Percentiles rank a stretch among this genome's conserved stretches.
These are phyloP conservation scores for Penstemon davidsonii DNA, from an alignment of 257 asterid species.

Conservation along the genomic window DNA sequence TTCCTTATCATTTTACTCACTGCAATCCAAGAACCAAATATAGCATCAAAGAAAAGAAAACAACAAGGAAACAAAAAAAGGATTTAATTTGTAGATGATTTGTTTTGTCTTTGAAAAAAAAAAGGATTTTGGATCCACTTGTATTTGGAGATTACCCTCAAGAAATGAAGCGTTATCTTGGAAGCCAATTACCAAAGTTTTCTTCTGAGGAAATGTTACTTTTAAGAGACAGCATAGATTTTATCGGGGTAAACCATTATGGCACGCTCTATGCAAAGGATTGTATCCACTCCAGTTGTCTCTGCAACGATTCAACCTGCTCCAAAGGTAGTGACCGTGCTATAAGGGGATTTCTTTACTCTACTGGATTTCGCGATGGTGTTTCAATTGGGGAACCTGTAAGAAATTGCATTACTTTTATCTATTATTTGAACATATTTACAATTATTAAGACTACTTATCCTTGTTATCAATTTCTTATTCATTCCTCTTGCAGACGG, in stretches of 20 bases:
- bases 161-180: conserved; percentile 70
- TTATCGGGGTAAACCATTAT: conserved; percentile 74
- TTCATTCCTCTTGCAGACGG: conserved; percentile 46
- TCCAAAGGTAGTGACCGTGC: conserved; percentile 52
- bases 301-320: conserved; percentile 46
- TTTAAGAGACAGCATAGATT: conserved; percentile 58
- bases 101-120: background rate
- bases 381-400: conserved; percentile 76
- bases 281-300: conserved; percentile 54
- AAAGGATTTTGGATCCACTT: conserved; percentile 65
- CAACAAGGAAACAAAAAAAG: background rate
- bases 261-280: conserved; percentile 66
- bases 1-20: no score
- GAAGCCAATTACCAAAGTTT: conserved; percentile 56
- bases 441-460: background rate
- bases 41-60: background rate
- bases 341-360: conserved; percentile 51
- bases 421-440: background rate
- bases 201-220: conserved; percentile 53
- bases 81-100: conserved; percentile 7
- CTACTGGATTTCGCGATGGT: conserved; percentile 50
- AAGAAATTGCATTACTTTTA: conserved; percentile 13
- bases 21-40: no score
- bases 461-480: background rate
- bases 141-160: conserved; percentile 74